Evolutionary conservation across 495 filamentous ascomycete genomes (phyloP).

Genomic region (Aspergillus egyptiacus): DNA sequence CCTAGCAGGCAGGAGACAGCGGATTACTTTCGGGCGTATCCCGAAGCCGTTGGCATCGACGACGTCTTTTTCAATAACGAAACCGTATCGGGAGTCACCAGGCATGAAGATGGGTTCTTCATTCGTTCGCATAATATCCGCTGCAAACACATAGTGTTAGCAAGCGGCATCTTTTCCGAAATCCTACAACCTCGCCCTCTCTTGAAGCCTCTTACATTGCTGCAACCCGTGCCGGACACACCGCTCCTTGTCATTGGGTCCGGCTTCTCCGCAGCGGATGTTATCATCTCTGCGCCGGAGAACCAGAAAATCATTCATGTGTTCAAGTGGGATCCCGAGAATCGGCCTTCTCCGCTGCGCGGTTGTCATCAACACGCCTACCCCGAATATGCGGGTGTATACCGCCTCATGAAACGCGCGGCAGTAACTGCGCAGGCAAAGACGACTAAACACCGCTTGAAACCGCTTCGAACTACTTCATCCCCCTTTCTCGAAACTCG

Average conservation of each 20-base stretch:
- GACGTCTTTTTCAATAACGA: slow-evolving; percentile 44
- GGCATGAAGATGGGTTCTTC: slow-evolving; percentile 46
- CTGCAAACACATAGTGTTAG: slow-evolving; percentile 58
- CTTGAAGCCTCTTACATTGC: slow-evolving; percentile 35
- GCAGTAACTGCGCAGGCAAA: slow-evolving; percentile 24
- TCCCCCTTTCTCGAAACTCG: slow-evolving; percentile 42
- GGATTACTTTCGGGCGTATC: slow-evolving; percentile 53
- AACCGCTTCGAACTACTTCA: slow-evolving; percentile 32
- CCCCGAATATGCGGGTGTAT: slow-evolving; percentile 60
- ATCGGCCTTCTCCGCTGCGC: slow-evolving; percentile 52
- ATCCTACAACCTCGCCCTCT: slow-evolving; percentile 47
- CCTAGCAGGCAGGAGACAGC: slow-evolving; percentile 55
- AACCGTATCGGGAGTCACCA: slow-evolving; percentile 38
- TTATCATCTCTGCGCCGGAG: slow-evolving; percentile 50
- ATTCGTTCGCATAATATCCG: slow-evolving; percentile 47
- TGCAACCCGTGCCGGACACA: slow-evolving; percentile 18
- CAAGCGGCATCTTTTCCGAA: slow-evolving; percentile 58
- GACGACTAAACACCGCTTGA: slow-evolving; percentile 17
- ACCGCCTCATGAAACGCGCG: slow-evolving; percentile 57
- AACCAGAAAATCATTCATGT: slow-evolving; percentile 54
- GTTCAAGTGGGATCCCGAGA: slow-evolving; percentile 56
- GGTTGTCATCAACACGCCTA: slow-evolving; percentile 61
- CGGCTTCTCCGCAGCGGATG: slow-evolving; percentile 60
- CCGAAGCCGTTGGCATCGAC: slow-evolving; percentile 47
- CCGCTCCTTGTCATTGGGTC: slow-evolving; percentile 57